Evolutionary conservation across 2,329 filamentous ascomycete species (phyloP).

Genomic region (Aureobasidium sp.): DNA sequence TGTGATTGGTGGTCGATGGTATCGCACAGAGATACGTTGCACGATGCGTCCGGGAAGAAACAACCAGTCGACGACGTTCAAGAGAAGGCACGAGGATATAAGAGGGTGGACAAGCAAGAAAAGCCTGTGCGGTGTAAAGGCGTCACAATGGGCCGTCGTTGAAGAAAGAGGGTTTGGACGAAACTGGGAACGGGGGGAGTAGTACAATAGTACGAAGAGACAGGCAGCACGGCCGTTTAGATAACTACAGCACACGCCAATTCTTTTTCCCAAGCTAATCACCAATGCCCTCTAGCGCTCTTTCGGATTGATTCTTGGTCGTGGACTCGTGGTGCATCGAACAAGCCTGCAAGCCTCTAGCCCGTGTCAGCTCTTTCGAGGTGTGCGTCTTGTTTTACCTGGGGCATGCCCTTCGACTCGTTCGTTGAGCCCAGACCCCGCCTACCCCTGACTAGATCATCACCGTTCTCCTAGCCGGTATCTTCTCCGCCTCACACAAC

Average conservation of each 20-base stretch:
- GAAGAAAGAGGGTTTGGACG: conserved; percentile 9
- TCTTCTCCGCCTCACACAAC: neutral
- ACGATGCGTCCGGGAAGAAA: neutral
- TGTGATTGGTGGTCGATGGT: neutral
- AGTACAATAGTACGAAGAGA: too few species aligned
- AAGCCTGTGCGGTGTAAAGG: conserved; percentile 7
- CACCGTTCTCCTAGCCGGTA: neutral
- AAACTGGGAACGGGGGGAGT: neutral
- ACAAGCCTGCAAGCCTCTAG: conserved; percentile 3
- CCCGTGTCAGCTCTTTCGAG: conserved; percentile 1
- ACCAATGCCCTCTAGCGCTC: conserved; percentile 1
- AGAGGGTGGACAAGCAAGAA: conserved; percentile 10
- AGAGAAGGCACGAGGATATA: neutral
- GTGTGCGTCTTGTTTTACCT: neutral
- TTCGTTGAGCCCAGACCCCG: conserved; percentile 7
- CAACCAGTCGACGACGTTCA: neutral
- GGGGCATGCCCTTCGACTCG: neutral
- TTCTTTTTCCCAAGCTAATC: neutral
- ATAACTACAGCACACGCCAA: neutral
- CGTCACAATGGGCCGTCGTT: conserved; percentile 3
- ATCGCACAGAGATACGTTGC: neutral
- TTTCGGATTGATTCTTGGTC: neutral
- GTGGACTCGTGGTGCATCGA: neutral
- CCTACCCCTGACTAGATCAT: conserved; percentile 8
- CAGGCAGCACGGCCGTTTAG: conserved; percentile 12